Percentiles rank a stretch among this genome's conserved stretches.
Conservation (phyloP, 108 stramenopile species). For the Nitzschia inconspicua region DNA sequence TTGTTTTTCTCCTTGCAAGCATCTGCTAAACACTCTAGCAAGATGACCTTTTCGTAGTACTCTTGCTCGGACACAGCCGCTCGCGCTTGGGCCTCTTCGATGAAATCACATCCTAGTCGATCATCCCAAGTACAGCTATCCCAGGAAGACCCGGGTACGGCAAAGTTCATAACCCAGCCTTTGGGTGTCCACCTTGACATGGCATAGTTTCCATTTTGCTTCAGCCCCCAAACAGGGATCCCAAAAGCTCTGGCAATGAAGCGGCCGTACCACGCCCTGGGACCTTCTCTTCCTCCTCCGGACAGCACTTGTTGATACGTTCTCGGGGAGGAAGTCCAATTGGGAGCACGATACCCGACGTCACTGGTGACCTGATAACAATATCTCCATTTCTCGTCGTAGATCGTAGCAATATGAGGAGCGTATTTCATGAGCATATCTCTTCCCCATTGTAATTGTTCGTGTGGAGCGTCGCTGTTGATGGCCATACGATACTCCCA, state of each 20-base stretch:
- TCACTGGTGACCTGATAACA: conserved; percentile 28
- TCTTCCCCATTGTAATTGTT: conserved; percentile 43
- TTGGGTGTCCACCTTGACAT: conserved; percentile 44
- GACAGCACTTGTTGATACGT: conserved; percentile 47
- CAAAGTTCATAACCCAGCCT: conserved; percentile 40
- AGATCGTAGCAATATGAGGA: conserved; percentile 46
- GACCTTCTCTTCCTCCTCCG: conserved; percentile 44
- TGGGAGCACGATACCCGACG: conserved; percentile 36
- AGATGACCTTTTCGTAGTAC: conserved; percentile 29
- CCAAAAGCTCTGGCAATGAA: conserved; percentile 47
- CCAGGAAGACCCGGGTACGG: conserved; percentile 18
- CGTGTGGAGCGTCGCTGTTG: conserved; percentile 42
- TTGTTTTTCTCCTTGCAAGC: conserved; percentile 38
- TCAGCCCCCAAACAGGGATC: conserved; percentile 48
- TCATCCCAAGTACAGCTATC: conserved; percentile 34
- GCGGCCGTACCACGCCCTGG: conserved; percentile 51
- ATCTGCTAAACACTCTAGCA: conserved; percentile 38
- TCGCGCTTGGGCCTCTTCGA: conserved; percentile 31
- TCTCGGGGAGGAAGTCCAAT: conserved; percentile 40
- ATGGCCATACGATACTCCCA: conserved; percentile 48
- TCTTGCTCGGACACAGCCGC: conserved; percentile 22
- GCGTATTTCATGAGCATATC: conserved; percentile 41
- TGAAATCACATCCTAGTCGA: conserved; percentile 28
- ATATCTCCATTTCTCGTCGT: conserved; percentile 40
- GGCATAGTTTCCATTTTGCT: conserved; percentile 39